Evolutionary conservation across 2,329 filamentous ascomycete genomes (phyloP).

Genomic region (Davidsoniella australis): DNA sequence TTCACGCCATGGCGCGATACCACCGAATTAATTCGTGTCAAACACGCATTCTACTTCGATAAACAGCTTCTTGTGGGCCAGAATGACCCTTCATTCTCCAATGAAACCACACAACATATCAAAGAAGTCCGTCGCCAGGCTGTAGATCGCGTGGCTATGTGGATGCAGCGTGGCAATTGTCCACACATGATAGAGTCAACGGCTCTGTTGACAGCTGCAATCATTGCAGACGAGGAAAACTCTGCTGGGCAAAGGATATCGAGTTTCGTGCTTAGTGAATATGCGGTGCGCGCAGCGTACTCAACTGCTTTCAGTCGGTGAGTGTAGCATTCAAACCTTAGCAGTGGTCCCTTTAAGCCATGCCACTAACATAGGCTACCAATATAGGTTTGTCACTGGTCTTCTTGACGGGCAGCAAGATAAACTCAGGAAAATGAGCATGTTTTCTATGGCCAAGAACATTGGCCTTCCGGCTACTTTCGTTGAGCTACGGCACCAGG

Average conservation of each 20-base stretch:
- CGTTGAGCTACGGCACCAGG: conserved; percentile 78
- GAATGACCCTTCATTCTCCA: not conserved
- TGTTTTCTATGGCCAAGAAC: conserved; percentile 54
- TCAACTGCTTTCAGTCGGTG: conserved; percentile 59
- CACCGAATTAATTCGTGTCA: conserved; percentile 47
- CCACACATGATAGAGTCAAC: conserved; percentile 69
- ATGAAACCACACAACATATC: no score
- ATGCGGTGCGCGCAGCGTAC: conserved; percentile 52
- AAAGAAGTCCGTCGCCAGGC: conserved; percentile 21
- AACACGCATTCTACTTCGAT: conserved; percentile 41
- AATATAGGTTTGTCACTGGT: conserved; percentile 56
- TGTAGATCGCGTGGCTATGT: conserved; percentile 44
- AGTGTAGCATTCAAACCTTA: conserved; percentile 17
- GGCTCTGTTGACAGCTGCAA: conserved; percentile 51
- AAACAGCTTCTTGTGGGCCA: not conserved
- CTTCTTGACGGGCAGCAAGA: conserved; percentile 58
- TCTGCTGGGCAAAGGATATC: conserved; percentile 15
- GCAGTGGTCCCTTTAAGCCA: no score
- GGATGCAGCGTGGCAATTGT: conserved; percentile 57
- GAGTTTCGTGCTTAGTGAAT: conserved; percentile 27
- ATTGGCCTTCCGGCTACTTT: conserved; percentile 60
- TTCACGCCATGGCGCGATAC: conserved; percentile 58
- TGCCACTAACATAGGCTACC: not conserved
- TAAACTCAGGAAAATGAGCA: conserved; percentile 49
- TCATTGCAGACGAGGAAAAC: conserved; percentile 41